phyloP scores from a whole-genome alignment of 2,329 filamentous ascomycete genomes.

The Emericellopsis cladophorae region DNA sequence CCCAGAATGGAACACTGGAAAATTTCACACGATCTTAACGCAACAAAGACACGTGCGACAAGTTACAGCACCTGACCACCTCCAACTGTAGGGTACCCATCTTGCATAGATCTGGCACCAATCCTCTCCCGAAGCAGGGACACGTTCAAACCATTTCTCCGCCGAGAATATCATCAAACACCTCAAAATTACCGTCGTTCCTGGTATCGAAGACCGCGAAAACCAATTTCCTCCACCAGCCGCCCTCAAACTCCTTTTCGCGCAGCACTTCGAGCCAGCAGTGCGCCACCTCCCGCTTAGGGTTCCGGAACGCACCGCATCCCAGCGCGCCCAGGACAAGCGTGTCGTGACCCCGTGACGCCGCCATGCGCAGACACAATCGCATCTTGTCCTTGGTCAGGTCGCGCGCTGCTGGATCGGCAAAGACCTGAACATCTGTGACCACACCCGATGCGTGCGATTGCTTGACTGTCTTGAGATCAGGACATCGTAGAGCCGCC shows the following conservation, averaged over 20 bases:
- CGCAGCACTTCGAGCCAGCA: slow-evolving; percentile 50
- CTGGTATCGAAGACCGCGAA: slow-evolving; percentile 47
- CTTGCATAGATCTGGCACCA: too few species aligned
- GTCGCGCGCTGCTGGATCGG: slow-evolving; percentile 27
- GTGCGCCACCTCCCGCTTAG: slow-evolving; percentile 44
- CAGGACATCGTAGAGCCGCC: slow-evolving; percentile 37
- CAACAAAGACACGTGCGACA: too few species aligned
- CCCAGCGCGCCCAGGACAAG: slow-evolving; percentile 58
- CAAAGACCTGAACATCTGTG: slow-evolving; percentile 23
- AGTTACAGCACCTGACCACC: too few species aligned
- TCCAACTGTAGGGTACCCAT: too few species aligned
- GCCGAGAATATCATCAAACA: slow-evolving; percentile 32
- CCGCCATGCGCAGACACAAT: slow-evolving; percentile 45
- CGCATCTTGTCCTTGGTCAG: slow-evolving; percentile 52
- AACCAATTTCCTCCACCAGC: slow-evolving; percentile 50
- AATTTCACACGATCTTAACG: too few species aligned
- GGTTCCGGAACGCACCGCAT: slow-evolving; percentile 55
- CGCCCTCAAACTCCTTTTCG: slow-evolving; percentile 48
- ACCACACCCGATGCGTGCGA: slow-evolving; percentile 5
- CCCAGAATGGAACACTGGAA: too few species aligned
- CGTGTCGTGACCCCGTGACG: slow-evolving; percentile 37
- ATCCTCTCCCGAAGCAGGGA: too few species aligned
- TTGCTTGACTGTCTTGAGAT: slow-evolving; percentile 6
- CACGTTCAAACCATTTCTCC: slow-evolving; percentile 16
- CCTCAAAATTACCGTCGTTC: slow-evolving; percentile 33